A percentile compares a stretch with the other conserved stretches of the same genome.
Conservation (phyloP, 2,329 filamentous ascomycete species). For the Diplodia seriata region DNA sequence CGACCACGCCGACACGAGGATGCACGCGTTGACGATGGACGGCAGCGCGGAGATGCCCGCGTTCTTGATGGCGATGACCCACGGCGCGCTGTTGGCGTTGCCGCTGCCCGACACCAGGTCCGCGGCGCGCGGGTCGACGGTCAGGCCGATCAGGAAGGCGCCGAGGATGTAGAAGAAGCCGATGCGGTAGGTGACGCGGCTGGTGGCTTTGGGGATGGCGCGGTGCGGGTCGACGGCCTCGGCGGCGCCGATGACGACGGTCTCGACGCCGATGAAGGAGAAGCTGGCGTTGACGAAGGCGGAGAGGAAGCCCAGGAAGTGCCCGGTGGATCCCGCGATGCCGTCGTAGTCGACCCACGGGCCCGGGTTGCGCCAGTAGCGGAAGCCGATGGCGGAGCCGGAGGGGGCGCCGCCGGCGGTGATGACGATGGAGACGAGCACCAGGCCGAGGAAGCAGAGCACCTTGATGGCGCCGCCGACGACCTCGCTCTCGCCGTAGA, state of each 20-base stretch:
- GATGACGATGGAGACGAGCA: slow-evolving; percentile 44
- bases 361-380: slow-evolving; percentile 65
- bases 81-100: slow-evolving; percentile 63
- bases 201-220: slow-evolving; percentile 59
- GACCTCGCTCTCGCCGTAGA: slow-evolving; percentile 54
- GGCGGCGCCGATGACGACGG: slow-evolving; percentile 58
- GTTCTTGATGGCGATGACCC: slow-evolving; percentile 59
- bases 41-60: slow-evolving; percentile 48
- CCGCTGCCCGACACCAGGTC: slow-evolving; percentile 51
- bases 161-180: slow-evolving; percentile 58
- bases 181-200: slow-evolving; percentile 79
- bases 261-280: slow-evolving; percentile 70
- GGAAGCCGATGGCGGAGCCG: slow-evolving; percentile 66
- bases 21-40: slow-evolving; percentile 20
- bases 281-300: slow-evolving; percentile 58
- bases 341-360: slow-evolving; percentile 67
- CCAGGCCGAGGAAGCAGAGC: slow-evolving; percentile 55
- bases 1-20: slow-evolving; percentile 9
- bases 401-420: slow-evolving; percentile 57
- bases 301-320: slow-evolving; percentile 63
- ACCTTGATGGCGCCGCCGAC: slow-evolving; percentile 53
- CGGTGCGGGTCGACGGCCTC: slow-evolving; percentile 52
- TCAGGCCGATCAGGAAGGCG: slow-evolving; percentile 63
- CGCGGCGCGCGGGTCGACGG: slow-evolving; percentile 59
- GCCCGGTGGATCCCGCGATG: slow-evolving; percentile 60